Base-by-base conservation (phyloP, 768 basidiomycete genomes). In the Erythrobasidium yunnanense region DNA sequence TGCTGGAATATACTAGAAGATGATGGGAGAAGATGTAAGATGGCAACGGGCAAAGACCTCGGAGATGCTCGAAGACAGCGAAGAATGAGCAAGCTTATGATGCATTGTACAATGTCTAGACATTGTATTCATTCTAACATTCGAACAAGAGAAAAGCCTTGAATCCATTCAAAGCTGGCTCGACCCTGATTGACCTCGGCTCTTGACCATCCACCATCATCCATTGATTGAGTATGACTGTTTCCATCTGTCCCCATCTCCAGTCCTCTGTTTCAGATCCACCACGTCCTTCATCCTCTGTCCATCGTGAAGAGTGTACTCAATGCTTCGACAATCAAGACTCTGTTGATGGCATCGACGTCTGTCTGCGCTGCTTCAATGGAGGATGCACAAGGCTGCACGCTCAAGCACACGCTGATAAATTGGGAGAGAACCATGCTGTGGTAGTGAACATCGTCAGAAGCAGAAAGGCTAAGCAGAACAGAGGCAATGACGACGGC, bases 281-380 rank as follows among this genome's bases (percentile, higher is more conserved):
- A 23, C 42, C 17, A 22, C 30, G 56, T 18, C 35, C 4, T 13
- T 20, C 17, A 20, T 45, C 23, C 27, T 23, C 47, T 13, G 35
- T 6, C 3, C 35, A 20, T 2, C 22, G 1, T 38, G 90, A 95
- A 77, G 92, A 97, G 76, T 99, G 93, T 73, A 95, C 92, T 0
- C 90, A 92, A 66, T 99, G 93, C 74, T 99, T 96, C 74, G 92
- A 96, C 76, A 84, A 83, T 72, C 92, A 96, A 87, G 90, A 91
- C 74, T 77, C 78, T 2, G 80, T 84, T 0, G 76, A 79, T 13
- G 93, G 93, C 4, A 78, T 95, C 68, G 87, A 95, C 71, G 87
- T 96, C 56, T 99, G 93, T 76, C 79, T 99, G 60, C 76, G 75
- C 23, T 99, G 93, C 79, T 99, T 92, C 82, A 97, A 92, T 72